phyloP scores from a whole-genome alignment of 1,284 basidiomycete species.

The Irpex sp. region DNA sequence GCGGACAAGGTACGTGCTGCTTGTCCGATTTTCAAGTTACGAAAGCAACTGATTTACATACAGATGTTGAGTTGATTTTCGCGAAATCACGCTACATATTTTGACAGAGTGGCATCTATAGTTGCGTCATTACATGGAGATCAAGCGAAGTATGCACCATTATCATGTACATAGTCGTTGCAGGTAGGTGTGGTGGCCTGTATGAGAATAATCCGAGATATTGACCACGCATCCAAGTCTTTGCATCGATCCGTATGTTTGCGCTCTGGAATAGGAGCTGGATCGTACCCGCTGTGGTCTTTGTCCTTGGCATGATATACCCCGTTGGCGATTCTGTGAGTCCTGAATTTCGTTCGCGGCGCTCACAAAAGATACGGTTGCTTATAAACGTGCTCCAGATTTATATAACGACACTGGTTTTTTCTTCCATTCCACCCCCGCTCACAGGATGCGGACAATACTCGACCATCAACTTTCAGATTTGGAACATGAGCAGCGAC shows the following conservation, averaged over 20 bases:
- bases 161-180: constrained; percentile 10
- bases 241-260: constrained; percentile 19
- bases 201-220: neutral
- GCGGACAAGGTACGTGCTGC: constrained; percentile 1
- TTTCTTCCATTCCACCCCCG: constrained; percentile 6
- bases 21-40: neutral
- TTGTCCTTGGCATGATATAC: constrained; percentile 12
- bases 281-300: constrained; percentile 9
- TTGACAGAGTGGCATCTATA: neutral
- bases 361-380: neutral
- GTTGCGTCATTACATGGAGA: constrained; percentile 9
- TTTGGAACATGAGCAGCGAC: neutral
- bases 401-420: neutral
- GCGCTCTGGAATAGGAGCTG: constrained; percentile 17
- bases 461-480: neutral
- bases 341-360: neutral
- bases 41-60: neutral
- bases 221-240: neutral
- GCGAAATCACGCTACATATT: neutral
- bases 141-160: constrained; percentile 6
- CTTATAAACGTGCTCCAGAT: neutral
- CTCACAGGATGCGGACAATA: constrained; percentile 10
- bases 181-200: constrained; percentile 5
- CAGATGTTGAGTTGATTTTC: neutral
- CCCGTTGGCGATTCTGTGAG: constrained; percentile 16